These are phyloP conservation scores for Colletotrichum noveboracense DNA, from an alignment of 2,329 filamentous ascomycete species.

Conservation along the genomic window DNA sequence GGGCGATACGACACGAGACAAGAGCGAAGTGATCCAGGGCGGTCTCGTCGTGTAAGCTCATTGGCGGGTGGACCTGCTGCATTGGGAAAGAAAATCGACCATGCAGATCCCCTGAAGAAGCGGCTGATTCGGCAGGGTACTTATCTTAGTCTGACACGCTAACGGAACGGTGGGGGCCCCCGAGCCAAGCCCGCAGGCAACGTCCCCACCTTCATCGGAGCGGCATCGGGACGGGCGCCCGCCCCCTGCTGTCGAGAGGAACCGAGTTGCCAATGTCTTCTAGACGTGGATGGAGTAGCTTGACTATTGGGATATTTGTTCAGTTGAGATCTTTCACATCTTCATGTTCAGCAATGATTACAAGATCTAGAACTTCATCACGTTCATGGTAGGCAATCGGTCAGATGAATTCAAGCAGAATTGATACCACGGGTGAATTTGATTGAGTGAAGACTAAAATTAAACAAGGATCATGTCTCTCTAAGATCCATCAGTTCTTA, in stretches of 20 bases:
- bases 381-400: not conserved
- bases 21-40: not conserved
- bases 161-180: not conserved
- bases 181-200: not conserved
- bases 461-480: not conserved
- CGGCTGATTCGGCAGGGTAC: not conserved
- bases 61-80: not conserved
- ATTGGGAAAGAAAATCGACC: not conserved
- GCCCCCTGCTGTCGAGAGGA: not conserved
- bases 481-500: not conserved
- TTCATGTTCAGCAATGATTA: accelerated
- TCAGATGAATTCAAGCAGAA: not conserved
- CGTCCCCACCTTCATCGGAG: not conserved
- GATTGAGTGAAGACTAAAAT: not conserved
- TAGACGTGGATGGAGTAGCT: not conserved
- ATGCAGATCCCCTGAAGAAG: not conserved
- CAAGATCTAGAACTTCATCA: not conserved
- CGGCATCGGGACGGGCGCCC: not conserved
- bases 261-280: not conserved
- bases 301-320: accelerated
- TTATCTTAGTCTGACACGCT: not conserved
- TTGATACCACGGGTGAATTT: not conserved
- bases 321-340: not conserved
- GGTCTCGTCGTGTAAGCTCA: not conserved
- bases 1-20: not conserved